phyloP scores from a whole-genome alignment of 805 yeast genomes.

The Sungouiella thailandica region DNA sequence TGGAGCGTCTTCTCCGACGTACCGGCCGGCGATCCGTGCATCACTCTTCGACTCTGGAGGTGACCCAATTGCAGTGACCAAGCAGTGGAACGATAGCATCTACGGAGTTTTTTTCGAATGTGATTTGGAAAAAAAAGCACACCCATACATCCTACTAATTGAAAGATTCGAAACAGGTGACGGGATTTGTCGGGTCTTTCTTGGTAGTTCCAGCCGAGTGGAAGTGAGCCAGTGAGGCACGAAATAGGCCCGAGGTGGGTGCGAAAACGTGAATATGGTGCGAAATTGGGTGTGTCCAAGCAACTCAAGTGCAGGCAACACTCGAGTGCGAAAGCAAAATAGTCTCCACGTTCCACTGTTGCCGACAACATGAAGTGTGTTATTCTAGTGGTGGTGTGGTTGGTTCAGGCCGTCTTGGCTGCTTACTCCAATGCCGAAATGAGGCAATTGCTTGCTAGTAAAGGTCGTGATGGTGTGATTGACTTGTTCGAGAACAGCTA shows the following conservation, averaged over 20 bases:
- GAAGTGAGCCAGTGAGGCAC: not conserved
- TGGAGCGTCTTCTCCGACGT: constrained; percentile 16
- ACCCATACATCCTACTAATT: constrained; percentile 35
- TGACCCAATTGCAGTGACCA: constrained; percentile 29
- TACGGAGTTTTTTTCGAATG: constrained; percentile 42
- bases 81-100: constrained; percentile 36
- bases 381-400: constrained; percentile 7
- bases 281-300: too few relatives aligned
- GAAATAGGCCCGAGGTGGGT: not conserved
- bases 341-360: too few relatives aligned
- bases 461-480: constrained; percentile 9
- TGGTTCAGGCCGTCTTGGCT: constrained; percentile 11
- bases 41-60: constrained; percentile 33
- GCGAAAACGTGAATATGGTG: not conserved
- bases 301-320: too few relatives aligned
- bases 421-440: constrained; percentile 14
- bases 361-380: too few relatives aligned
- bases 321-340: too few relatives aligned
- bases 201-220: constrained; percentile 26
- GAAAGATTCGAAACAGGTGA: constrained; percentile 47
- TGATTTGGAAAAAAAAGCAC: constrained; percentile 17
- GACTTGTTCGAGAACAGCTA: constrained; percentile 56
- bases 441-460: constrained; percentile 8
- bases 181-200: constrained; percentile 33
- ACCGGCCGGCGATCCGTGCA: constrained; percentile 44